Evolutionary conservation across 441 rosid genomes (phyloP).

Genomic region (Euphorbia neoarborescens): DNA sequence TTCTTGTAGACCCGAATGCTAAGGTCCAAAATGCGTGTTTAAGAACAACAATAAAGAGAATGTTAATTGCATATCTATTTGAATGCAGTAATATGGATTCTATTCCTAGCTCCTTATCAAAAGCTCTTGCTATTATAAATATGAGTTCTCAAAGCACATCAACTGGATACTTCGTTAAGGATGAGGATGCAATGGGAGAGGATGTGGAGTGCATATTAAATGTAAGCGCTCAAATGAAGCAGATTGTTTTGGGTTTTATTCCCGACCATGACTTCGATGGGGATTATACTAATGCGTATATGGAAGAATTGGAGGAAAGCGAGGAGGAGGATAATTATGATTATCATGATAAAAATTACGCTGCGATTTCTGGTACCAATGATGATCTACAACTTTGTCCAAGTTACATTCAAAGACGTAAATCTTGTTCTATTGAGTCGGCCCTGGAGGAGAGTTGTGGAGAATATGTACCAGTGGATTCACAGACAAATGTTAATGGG

Average conservation of each 20-base stretch:
- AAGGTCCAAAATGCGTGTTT: slow-evolving; percentile 38
- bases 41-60: slow-evolving; percentile 45
- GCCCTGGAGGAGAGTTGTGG: slow-evolving; percentile 48
- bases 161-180: slow-evolving; percentile 27
- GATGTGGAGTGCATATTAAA: slow-evolving; percentile 57
- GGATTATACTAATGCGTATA: slow-evolving; percentile 62
- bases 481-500: slow-evolving; percentile 11
- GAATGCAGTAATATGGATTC: slow-evolving; percentile 55
- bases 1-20: slow-evolving; percentile 44
- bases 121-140: slow-evolving; percentile 60
- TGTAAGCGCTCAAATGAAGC: slow-evolving; percentile 66
- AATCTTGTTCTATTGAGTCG: slow-evolving; percentile 28
- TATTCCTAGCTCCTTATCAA: slow-evolving; percentile 49
- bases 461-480: slow-evolving; percentile 34
- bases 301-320: slow-evolving; percentile 65
- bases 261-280: slow-evolving; percentile 45
- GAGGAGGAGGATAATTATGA: slow-evolving; percentile 32
- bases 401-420: slow-evolving; percentile 18
- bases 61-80: slow-evolving; percentile 61
- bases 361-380: slow-evolving; percentile 11
- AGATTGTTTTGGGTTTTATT: slow-evolving; percentile 47
- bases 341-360: slow-evolving; percentile 4
- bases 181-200: slow-evolving; percentile 47
- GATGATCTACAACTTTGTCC: slow-evolving; percentile 19
- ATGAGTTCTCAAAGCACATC: slow-evolving; percentile 29